A percentile compares a stretch with the other conserved stretches of the same genome.
Evolutionary conservation across 352 stramenopile genomes (phyloP).

Genomic region (Elongisporangium prolatum): DNA sequence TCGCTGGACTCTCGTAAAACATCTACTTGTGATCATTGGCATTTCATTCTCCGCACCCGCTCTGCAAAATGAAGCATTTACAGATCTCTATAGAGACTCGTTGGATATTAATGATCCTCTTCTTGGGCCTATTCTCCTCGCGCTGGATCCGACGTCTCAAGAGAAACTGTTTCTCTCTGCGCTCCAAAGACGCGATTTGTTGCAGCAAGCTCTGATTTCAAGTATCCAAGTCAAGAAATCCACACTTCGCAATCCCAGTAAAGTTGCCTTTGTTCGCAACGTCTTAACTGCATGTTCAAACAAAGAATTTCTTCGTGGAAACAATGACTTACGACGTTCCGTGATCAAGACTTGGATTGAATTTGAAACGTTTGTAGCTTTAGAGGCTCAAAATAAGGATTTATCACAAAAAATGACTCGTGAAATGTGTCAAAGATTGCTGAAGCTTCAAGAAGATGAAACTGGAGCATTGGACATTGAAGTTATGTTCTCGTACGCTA

Average conservation of each 20-base stretch:
- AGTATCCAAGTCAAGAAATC: conserved; percentile 17
- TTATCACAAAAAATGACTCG: conserved; percentile 5
- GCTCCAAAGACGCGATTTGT: conserved; percentile 14
- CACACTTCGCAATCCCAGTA: conserved; percentile 24
- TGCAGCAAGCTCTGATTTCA: conserved; percentile 18
- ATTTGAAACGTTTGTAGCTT: conserved; percentile 29
- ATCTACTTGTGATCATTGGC: conserved; percentile 42
- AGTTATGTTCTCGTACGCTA: conserved; percentile 47
- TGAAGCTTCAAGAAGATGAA: conserved; percentile 2
- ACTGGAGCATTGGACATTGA: conserved; percentile 9
- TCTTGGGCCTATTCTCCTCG: conserved; percentile 35
- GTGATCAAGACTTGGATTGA: conserved; percentile 26
- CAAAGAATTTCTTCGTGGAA: too few species aligned
- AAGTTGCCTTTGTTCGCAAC: conserved; percentile 40
- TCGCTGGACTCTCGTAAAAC: conserved; percentile 26
- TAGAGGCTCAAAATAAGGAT: background rate
- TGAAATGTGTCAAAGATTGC: conserved; percentile 30
- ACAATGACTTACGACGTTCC: too few species aligned
- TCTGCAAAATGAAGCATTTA: background rate
- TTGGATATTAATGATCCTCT: conserved; percentile 6
- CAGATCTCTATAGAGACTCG: too few species aligned
- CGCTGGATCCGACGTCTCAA: conserved; percentile 20
- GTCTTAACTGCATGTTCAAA: conserved; percentile 10
- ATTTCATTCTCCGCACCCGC: conserved; percentile 13
- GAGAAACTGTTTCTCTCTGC: conserved; percentile 24